Evolutionary conservation across 768 basidiomycete genomes (phyloP).

Genomic region (Lanmaoa pseudosensibilis): DNA sequence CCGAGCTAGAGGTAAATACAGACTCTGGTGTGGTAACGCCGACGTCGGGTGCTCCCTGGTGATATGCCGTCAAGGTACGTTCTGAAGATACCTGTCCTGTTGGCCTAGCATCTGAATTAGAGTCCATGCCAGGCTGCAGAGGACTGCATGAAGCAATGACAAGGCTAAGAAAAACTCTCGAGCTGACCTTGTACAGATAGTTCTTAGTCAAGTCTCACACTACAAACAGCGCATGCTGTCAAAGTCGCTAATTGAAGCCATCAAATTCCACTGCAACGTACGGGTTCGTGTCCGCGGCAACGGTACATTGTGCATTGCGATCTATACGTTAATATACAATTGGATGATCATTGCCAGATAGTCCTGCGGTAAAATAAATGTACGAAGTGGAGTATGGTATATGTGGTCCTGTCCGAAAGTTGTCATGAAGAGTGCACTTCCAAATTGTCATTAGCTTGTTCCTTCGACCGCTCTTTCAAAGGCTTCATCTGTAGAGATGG

Average conservation of each 20-base stretch:
- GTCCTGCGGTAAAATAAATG: conserved; percentile 4
- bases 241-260: background rate
- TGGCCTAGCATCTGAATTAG: conserved; percentile 8
- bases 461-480: conserved; percentile 4
- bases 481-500: conserved; percentile 9
- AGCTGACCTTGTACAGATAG: background rate
- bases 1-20: conserved; percentile 6
- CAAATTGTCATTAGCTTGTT: background rate
- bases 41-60: conserved; percentile 13
- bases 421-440: conserved; percentile 6
- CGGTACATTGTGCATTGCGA: conserved; percentile 8
- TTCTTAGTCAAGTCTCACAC: background rate
- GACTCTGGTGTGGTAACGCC: conserved; percentile 6
- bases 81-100: conserved; percentile 15
- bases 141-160: background rate
- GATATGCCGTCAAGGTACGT: conserved; percentile 12
- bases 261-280: background rate
- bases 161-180: background rate
- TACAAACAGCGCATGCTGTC: background rate
- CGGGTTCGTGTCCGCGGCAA: background rate
- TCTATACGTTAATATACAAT: conserved; percentile 18
- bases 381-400: conserved; percentile 1
- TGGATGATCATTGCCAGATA: conserved; percentile 5
- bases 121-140: conserved; percentile 20
- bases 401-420: background rate